Base-by-base conservation (phyloP, 176 grass and related monocot genomes). In the Ampelocalamus luodianensis region DNA sequence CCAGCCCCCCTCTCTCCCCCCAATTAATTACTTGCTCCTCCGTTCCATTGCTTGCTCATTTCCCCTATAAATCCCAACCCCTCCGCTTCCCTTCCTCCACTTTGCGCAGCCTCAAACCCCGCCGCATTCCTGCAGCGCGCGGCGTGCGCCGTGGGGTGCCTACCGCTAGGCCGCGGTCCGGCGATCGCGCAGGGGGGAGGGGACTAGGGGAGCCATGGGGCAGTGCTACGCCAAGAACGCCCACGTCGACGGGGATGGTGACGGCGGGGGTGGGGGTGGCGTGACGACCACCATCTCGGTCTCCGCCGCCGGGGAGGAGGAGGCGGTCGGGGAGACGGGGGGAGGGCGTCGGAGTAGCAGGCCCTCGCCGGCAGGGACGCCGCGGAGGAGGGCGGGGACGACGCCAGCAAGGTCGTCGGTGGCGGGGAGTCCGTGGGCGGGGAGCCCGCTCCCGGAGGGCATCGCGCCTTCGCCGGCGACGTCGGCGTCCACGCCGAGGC, bases 201-300 rank as follows among this genome's bases (percentile, higher is more conserved):
- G n/a, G n/a, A n/a, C n/a, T n/a, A 26, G 14, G 39, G 7, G 64
- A 17, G 79, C 37, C 58, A 99, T 99, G 97, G 97, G 97, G 34
- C 93, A 96, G 86, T 99, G 97, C 84, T 96, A 92, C 78, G 97
- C 93, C 58, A 91, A 82, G 88, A 96, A 93, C 88, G 69, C 89
- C 78, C 80, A 79, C 37, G 79, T 77, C 45, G 90, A 79, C 46
- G 80, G 22, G 56, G 83, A 90, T 40, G 85, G 12, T 9, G 81
- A 14, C 17, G 87, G 39, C 36, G 37, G 42, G 40, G 10, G 70
- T 55, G 34, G 61, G 24, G 77, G 51, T 15, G 27, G 61, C 4
- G 40, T 40, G 73, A 72, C 79, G 5, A 69, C 74, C 45, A 77
- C 84, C 80, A 89, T 86, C 59, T 77, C 75, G 20, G 90, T 87